Percentiles rank a stretch among this genome's conserved stretches.
Evolutionary conservation across 345 rosid genomes (phyloP).

Genomic region (Iberis pinnata): DNA sequence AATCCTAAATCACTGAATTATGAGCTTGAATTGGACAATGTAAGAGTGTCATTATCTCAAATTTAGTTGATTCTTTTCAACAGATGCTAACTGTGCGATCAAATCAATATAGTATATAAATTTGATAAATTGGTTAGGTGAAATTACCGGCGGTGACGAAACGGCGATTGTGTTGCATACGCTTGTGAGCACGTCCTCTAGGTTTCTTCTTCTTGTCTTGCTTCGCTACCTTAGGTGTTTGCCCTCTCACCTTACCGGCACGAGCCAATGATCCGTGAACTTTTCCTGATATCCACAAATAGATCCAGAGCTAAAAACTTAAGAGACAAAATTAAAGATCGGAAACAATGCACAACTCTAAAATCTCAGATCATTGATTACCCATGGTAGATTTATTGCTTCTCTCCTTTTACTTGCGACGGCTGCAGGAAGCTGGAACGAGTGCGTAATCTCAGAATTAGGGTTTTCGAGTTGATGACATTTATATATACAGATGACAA

Average conservation of each 20-base stretch:
- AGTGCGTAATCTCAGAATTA: constrained; percentile 5
- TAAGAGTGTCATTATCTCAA: too few species aligned
- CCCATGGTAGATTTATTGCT: constrained; percentile 29
- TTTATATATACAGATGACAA: neutral
- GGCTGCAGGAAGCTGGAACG: constrained; percentile 16
- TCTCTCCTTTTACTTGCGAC: constrained; percentile 11
- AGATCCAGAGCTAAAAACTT: too few species aligned
- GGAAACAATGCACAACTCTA: too few species aligned
- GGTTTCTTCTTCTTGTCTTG: constrained; percentile 89
- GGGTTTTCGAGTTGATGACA: constrained; percentile 3
- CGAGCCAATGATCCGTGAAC: constrained; percentile 88
- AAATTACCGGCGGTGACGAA: neutral
- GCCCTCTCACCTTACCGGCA: constrained; percentile 80
- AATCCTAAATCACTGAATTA: too few species aligned
- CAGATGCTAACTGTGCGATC: too few species aligned
- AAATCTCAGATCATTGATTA: constrained; percentile 2
- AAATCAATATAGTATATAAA: too few species aligned
- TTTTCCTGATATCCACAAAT: constrained; percentile 40
- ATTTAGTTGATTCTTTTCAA: too few species aligned
- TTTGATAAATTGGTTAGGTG: neutral
- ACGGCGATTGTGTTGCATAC: neutral
- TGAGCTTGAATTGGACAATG: too few species aligned
- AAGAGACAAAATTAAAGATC: too few species aligned
- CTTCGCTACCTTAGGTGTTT: constrained; percentile 75
- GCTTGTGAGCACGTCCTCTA: constrained; percentile 24